A percentile compares a stretch with the other conserved stretches of the same genome.
Evolutionary conservation across 768 basidiomycete species (phyloP).

Genomic region (Asterophora parasitica): DNA sequence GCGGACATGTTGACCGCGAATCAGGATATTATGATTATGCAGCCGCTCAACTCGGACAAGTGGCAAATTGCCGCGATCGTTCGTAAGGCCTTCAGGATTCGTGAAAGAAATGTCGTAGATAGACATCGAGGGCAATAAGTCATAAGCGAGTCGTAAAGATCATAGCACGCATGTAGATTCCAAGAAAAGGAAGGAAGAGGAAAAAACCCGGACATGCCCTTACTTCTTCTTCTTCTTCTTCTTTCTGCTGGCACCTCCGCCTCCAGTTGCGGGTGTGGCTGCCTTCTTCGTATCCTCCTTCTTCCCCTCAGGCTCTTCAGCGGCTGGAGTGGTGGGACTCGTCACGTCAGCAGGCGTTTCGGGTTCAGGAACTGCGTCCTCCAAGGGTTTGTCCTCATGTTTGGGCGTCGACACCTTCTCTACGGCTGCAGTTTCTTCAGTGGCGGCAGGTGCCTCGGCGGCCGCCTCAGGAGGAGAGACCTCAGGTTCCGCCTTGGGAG

Average conservation of each 20-base stretch:
- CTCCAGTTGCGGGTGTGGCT: slow-evolving; percentile 7
- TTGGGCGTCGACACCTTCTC: slow-evolving; percentile 2
- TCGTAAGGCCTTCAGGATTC: neutral
- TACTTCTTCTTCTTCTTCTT: slow-evolving; percentile 19
- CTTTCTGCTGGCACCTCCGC: slow-evolving; percentile 3
- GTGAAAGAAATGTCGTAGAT: neutral
- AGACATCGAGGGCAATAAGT: neutral
- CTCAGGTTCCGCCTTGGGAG: neutral
- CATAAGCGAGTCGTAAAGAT: slow-evolving; percentile 2
- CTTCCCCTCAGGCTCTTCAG: slow-evolving; percentile 12
- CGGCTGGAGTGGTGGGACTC: slow-evolving; percentile 13
- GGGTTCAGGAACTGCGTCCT: slow-evolving; percentile 3
- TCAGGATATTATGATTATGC: too few relatives aligned
- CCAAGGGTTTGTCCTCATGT: neutral
- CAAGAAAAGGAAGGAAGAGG: neutral
- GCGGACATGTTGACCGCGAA: too few relatives aligned
- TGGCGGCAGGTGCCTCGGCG: neutral
- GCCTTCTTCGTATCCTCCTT: slow-evolving; percentile 12
- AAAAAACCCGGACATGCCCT: slow-evolving; percentile 14
- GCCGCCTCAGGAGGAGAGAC: neutral
- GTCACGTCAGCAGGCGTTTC: slow-evolving; percentile 8
- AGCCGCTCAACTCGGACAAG: too few relatives aligned
- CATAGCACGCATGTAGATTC: neutral
- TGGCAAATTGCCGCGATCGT: neutral
- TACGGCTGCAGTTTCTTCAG: neutral